phyloP scores from a whole-genome alignment of 441 rosid genomes.

The Gossypium gossypioides region DNA sequence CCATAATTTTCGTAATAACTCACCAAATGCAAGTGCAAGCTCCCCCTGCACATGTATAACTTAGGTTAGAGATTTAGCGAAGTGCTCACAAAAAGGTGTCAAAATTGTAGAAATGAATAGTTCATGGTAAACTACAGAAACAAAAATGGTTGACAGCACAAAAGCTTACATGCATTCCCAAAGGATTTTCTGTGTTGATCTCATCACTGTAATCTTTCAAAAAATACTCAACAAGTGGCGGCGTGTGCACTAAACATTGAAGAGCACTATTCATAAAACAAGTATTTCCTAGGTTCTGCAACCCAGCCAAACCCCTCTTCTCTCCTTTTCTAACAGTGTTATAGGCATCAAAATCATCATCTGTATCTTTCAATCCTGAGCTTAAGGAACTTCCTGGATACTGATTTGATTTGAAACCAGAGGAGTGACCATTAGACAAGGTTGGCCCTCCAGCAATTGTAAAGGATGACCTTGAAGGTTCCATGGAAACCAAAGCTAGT shows the following conservation, averaged over 20 bases:
- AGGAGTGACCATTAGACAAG: conserved; percentile 42
- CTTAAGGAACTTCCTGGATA: conserved; percentile 33
- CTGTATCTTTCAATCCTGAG: conserved; percentile 24
- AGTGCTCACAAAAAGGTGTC: not conserved
- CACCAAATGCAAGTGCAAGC: conserved; percentile 60
- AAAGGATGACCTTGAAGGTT: conserved; percentile 49
- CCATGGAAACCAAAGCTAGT: conserved; percentile 60
- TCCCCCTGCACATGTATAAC: conserved; percentile 47
- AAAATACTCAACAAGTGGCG: conserved; percentile 50
- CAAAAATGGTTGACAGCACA: not conserved
- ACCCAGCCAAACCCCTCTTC: conserved; percentile 53
- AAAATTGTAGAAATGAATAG: not conserved
- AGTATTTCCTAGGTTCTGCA: conserved; percentile 63
- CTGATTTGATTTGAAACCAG: conserved; percentile 26
- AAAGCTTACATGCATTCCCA: conserved; percentile 54
- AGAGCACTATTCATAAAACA: conserved; percentile 66
- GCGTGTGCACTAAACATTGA: conserved; percentile 61
- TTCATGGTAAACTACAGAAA: not conserved
- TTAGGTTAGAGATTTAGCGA: conserved; percentile 21
- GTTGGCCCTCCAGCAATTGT: conserved; percentile 44
- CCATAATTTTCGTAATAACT: conserved; percentile 50
- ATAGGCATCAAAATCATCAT: conserved; percentile 27
- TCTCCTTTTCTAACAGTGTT: conserved; percentile 36
- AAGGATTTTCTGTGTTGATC: conserved; percentile 47
- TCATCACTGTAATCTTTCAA: conserved; percentile 44